These are phyloP conservation scores for Eucalyptus urophylla DNA, from an alignment of 345 rosid genomes.

Conservation along the genomic window DNA sequence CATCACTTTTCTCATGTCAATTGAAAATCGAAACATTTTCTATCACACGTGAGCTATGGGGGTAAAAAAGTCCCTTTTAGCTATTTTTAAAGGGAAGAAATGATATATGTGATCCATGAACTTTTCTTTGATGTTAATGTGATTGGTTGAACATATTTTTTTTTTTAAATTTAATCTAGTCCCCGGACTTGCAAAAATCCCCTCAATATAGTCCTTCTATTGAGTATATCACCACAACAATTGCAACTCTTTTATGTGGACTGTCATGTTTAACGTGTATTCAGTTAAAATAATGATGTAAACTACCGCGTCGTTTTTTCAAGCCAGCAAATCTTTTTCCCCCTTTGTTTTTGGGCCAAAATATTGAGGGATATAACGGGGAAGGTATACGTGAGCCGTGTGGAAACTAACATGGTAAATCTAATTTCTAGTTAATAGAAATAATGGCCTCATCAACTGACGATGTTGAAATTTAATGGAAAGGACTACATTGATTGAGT, in stretches of 20 bases:
- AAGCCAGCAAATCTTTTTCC: not conserved
- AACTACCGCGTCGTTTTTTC: not conserved
- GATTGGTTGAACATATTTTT: not conserved
- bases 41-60: not conserved
- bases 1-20: not conserved
- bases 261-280: not conserved
- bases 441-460: not conserved
- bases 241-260: not conserved
- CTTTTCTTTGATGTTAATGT: not conserved
- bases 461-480: not conserved
- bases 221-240: not conserved
- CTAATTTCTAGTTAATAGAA: not conserved
- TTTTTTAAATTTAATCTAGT: no score
- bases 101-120: not conserved
- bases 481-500: not conserved
- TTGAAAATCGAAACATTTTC: not conserved
- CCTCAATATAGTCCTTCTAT: not conserved
- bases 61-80: not conserved
- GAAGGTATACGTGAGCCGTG: not conserved
- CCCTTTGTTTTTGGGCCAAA: not conserved
- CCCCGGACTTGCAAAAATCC: not conserved
- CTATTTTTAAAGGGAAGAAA: not conserved
- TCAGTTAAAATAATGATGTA: not conserved
- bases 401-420: not conserved
- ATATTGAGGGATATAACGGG: not conserved